phyloP scores from a whole-genome alignment of 768 basidiomycete genomes.

The Leccinum disarticulatum region DNA sequence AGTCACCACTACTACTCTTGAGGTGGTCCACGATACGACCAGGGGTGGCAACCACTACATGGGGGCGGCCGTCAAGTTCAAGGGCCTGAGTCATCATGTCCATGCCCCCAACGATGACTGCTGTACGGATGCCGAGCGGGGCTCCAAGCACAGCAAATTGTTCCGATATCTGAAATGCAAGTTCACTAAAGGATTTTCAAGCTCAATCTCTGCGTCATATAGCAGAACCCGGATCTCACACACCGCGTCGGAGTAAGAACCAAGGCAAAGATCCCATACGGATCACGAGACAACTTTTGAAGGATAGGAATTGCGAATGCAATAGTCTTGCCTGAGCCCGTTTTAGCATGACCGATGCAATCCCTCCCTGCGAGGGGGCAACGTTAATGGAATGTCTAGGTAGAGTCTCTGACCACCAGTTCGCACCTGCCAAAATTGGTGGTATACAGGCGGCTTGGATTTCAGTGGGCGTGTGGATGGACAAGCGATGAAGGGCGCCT shows the following conservation, averaged over 20 bases:
- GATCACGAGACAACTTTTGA: slow-evolving; percentile 83
- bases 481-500: slow-evolving; percentile 72
- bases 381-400: neutral
- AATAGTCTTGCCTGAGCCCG: slow-evolving; percentile 96
- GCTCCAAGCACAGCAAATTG: slow-evolving; percentile 92
- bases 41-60: slow-evolving; percentile 94
- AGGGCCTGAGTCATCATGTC: slow-evolving; percentile 95
- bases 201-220: neutral
- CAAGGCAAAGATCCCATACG: slow-evolving; percentile 92
- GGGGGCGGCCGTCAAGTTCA: slow-evolving; percentile 82
- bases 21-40: slow-evolving; percentile 93
- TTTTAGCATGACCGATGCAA: slow-evolving; percentile 97
- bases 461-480: slow-evolving; percentile 80
- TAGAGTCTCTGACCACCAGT: neutral
- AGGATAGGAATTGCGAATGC: slow-evolving; percentile 96
- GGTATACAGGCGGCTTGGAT: slow-evolving; percentile 92
- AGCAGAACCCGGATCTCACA: slow-evolving; percentile 15
- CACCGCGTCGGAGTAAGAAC: slow-evolving; percentile 95
- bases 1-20: slow-evolving; percentile 69
- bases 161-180: slow-evolving; percentile 96
- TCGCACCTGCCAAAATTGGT: slow-evolving; percentile 70
- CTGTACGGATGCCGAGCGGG: slow-evolving; percentile 76
- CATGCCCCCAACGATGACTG: slow-evolving; percentile 96
- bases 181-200: slow-evolving; percentile 55
- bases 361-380: slow-evolving; percentile 67